Conservation (phyloP, 495 filamentous ascomycete genomes). For the Aspergillus diversus region DNA sequence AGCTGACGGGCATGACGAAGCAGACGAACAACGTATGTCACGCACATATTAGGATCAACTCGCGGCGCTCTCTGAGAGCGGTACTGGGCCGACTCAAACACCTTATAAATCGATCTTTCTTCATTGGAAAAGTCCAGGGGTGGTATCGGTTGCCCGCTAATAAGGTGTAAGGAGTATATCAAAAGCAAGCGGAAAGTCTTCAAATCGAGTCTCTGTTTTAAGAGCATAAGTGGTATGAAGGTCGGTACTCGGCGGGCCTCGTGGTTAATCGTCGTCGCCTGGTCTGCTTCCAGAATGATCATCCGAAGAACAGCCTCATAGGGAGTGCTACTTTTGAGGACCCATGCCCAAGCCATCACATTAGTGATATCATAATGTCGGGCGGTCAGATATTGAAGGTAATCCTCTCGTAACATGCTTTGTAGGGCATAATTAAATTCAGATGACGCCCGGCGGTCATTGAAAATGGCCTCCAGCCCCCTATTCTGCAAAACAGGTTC, state of each 20-base stretch:
- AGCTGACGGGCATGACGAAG: constrained; percentile 60
- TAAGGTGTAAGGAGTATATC: constrained; percentile 43
- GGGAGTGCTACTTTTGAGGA: constrained; percentile 49
- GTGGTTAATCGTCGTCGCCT: constrained; percentile 12
- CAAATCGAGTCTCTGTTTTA: constrained; percentile 50
- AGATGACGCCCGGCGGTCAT: constrained; percentile 1
- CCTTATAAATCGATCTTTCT: constrained; percentile 8
- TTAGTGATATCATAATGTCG: constrained; percentile 51
- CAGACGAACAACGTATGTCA: constrained; percentile 52
- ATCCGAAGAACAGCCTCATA: constrained; percentile 48
- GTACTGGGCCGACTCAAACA: constrained; percentile 23
- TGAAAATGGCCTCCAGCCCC: constrained; percentile 4
- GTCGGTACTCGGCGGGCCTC: constrained; percentile 37
- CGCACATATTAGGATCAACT: constrained; percentile 35
- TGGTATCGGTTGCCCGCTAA: constrained; percentile 38
- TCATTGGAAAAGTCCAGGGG: not conserved
- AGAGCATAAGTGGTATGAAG: constrained; percentile 54
- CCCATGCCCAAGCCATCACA: constrained; percentile 61
- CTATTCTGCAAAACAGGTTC: constrained; percentile 33
- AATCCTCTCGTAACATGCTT: constrained; percentile 39
- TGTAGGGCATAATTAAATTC: constrained; percentile 22
- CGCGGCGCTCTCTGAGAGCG: constrained; percentile 18
- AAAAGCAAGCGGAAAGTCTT: constrained; percentile 49
- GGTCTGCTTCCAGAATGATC: constrained; percentile 37
- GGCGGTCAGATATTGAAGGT: constrained; percentile 35